Percentiles rank a stretch among this genome's conserved stretches.
These are phyloP conservation scores for Ogataea methylovora DNA, from an alignment of 805 yeast genomes.

Conservation along the genomic window DNA sequence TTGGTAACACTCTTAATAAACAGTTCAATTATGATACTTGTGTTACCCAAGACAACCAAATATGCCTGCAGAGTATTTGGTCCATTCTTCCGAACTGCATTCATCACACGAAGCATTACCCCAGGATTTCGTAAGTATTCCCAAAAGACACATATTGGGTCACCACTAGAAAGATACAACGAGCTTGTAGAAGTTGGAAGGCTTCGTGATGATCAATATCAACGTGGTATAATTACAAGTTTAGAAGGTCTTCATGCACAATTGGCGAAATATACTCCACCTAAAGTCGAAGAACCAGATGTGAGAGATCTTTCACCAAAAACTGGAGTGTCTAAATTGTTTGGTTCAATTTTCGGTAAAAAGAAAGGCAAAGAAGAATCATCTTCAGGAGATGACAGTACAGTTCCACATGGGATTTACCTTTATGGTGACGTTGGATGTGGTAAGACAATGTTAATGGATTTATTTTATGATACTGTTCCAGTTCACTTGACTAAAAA, in stretches of 20 bases:
- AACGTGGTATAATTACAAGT: conserved; percentile 60
- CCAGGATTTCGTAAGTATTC: too few species aligned
- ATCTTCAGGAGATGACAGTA: conserved; percentile 11
- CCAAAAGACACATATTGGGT: neutral
- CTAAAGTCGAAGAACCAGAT: conserved; percentile 46
- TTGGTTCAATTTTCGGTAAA: conserved; percentile 21
- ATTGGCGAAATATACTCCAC: conserved; percentile 53
- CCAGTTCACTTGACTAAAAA: conserved; percentile 71
- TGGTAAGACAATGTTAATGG: conserved; percentile 98
- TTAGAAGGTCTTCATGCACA: conserved; percentile 53
- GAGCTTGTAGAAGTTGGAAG: conserved; percentile 28
- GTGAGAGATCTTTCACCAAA: conserved; percentile 42
- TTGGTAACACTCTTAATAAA: too few species aligned
- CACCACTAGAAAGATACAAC: conserved; percentile 25
- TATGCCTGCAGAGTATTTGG: too few species aligned
- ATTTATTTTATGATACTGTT: conserved; percentile 78
- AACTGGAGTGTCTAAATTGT: conserved; percentile 30
- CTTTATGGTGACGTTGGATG: conserved; percentile 97
- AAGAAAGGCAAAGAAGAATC: conserved; percentile 4
- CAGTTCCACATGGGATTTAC: conserved; percentile 76
- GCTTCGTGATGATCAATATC: conserved; percentile 70
- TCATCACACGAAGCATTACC: too few species aligned
- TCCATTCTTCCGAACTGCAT: too few species aligned
- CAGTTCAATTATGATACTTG: too few species aligned
- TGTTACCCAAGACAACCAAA: too few species aligned